Evolutionary conservation across 148 eudicot genomes (phyloP).

Genomic region (Arctostaphylos glauca): DNA sequence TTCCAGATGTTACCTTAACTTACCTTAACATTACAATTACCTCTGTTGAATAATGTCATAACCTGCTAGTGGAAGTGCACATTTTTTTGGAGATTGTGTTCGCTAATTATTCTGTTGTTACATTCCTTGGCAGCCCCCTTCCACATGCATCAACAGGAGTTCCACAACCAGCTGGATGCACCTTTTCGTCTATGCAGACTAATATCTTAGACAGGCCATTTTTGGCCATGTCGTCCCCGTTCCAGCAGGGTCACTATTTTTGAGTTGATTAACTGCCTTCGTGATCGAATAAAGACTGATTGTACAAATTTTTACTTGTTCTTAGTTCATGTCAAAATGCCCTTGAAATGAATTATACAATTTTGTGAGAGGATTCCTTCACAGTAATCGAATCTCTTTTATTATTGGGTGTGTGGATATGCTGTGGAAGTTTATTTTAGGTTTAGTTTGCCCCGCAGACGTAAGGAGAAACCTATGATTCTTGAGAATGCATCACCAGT

Average conservation of each 20-base stretch:
- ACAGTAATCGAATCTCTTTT: background rate
- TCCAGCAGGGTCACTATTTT: constrained; percentile 54
- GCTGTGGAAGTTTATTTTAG: background rate
- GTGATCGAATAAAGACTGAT: constrained; percentile 18
- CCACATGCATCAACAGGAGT: constrained; percentile 44
- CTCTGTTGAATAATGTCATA: too few species aligned
- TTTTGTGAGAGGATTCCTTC: background rate
- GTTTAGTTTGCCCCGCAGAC: background rate
- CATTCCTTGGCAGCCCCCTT: constrained; percentile 39
- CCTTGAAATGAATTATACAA: background rate
- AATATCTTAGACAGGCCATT: constrained; percentile 56
- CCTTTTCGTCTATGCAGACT: constrained; percentile 55
- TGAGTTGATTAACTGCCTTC: constrained; percentile 24
- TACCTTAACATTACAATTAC: too few species aligned
- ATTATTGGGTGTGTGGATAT: background rate
- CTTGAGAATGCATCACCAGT: background rate
- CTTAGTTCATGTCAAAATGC: constrained; percentile 9
- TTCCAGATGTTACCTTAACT: too few species aligned
- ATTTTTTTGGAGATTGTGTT: background rate
- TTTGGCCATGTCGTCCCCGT: constrained; percentile 60
- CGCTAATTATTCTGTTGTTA: background rate
- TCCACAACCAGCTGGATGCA: constrained; percentile 63
- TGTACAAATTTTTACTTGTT: constrained; percentile 22
- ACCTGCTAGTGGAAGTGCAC: background rate
- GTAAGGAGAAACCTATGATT: background rate